Evolutionary conservation across 768 basidiomycete species (phyloP), one percentile per base, ranked within the genome.

Genomic region (Psilocybe tampanensis): DNA sequence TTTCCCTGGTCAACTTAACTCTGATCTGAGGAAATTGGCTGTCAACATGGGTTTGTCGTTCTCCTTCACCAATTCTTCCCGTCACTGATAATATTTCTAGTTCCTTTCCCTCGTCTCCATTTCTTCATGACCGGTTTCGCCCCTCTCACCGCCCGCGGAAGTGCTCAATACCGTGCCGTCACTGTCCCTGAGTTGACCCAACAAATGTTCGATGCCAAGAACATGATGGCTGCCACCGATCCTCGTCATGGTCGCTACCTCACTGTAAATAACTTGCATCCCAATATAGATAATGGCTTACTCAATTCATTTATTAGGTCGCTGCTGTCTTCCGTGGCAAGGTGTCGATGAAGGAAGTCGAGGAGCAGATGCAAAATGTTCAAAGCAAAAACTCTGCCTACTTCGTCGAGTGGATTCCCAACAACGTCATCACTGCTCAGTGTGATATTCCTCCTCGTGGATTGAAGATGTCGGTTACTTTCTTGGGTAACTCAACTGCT

Each of bases 341-440:
- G 76, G 95, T 98, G 54, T 93, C 95, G n/a, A 98, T 98, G 95
- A 96, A 96, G 77, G 97, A 99, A 72, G 94, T 99, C 55, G 97
- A 99, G 76, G 97, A 98, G 71, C 93, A 96, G 69, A 98, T 98
- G 94, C 90, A 95, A 76, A 91, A 89, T 65, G 94, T 98, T 32
- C 92, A 95, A 77, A 93, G 85, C 84, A 97, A 96, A 86, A 97
- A 98, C 82, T 91, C 94, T 32, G 89, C 93, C 5, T 95, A 97
- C 82, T 98, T 98, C 67, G 95, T 98, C 64, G 95, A 99, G 76
- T 99, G 97, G 97, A 98, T 99, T 64, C 97, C 97, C 67, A 97
- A 97, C 87, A 98, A 98, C 68, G 92, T 98, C 58, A 86, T 95
- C 67, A 95, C 94, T 36, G 95, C 97, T 60, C 95, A 98, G 76